A percentile compares a stretch with the other conserved stretches of the same genome.
phyloP scores from a whole-genome alignment of 345 rosid species.

The Reutealis trisperma region DNA sequence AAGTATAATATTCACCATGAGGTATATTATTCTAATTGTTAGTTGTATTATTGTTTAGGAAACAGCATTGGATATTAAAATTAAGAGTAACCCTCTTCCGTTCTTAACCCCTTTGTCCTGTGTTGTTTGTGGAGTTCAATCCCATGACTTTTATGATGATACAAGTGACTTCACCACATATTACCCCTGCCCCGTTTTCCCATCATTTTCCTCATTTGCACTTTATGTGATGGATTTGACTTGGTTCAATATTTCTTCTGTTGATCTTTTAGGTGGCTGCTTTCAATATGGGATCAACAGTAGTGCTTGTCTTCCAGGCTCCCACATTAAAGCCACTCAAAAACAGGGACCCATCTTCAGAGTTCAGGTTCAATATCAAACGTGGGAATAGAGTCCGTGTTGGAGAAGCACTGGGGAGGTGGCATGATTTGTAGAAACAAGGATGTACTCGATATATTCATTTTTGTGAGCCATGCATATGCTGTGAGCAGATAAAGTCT shows the following conservation, averaged over 20 bases:
- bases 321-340: conserved; percentile 47
- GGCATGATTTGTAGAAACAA: conserved; percentile 40
- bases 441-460: background rate
- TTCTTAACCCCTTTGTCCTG: background rate
- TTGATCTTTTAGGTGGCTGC: conserved; percentile 59
- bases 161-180: background rate
- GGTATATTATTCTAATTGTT: background rate
- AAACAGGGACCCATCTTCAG: conserved; percentile 41
- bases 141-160: background rate
- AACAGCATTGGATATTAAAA: background rate
- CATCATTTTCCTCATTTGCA: background rate
- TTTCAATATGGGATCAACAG: conserved; percentile 94
- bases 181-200: background rate
- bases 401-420: conserved; percentile 79
- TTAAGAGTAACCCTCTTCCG: background rate
- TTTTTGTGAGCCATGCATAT: background rate
- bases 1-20: background rate
- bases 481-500: background rate
- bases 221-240: background rate
- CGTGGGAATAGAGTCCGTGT: conserved; percentile 71
- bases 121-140: background rate
- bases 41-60: background rate
- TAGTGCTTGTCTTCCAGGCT: conserved; percentile 90
- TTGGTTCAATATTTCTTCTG: background rate
- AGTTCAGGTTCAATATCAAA: conserved; percentile 58